Evolutionary conservation across 148 eudicot species (phyloP).

Genomic region (Euryodendron excelsum): DNA sequence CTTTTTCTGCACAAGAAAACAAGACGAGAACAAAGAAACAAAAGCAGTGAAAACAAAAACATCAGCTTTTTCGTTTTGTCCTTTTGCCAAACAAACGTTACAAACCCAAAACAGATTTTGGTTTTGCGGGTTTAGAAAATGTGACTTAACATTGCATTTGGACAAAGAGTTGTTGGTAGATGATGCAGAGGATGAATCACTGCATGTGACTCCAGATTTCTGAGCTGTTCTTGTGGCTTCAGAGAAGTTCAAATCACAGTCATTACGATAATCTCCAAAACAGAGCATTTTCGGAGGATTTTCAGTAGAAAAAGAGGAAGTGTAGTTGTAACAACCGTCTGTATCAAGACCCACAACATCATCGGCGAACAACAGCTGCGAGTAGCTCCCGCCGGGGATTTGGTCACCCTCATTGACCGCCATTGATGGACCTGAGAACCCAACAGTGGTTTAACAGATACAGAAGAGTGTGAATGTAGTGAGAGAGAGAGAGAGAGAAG

Average conservation of each 20-base stretch:
- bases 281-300: constrained; percentile 47
- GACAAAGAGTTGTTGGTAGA: constrained; percentile 11
- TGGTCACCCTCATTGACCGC: constrained; percentile 24
- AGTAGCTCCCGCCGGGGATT: constrained; percentile 28
- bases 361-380: constrained; percentile 32
- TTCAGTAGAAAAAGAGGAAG: constrained; percentile 16
- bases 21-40: background rate
- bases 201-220: constrained; percentile 32
- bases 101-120: background rate
- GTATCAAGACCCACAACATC: constrained; percentile 27
- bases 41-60: background rate
- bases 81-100: constrained; percentile 11
- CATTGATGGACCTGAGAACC: constrained; percentile 13
- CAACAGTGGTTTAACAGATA: background rate
- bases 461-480: constrained; percentile 12
- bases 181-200: constrained; percentile 19
- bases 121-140: background rate
- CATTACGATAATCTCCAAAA: constrained; percentile 28
- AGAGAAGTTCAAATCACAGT: constrained; percentile 5
- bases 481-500: background rate
- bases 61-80: constrained; percentile 6
- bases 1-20: constrained; percentile 28
- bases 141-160: constrained; percentile 15
- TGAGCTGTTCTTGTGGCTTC: constrained; percentile 5
- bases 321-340: constrained; percentile 16